These are phyloP conservation scores for Ophiostoma montium DNA, from an alignment of 2,329 filamentous ascomycete genomes.

Conservation along the genomic window DNA sequence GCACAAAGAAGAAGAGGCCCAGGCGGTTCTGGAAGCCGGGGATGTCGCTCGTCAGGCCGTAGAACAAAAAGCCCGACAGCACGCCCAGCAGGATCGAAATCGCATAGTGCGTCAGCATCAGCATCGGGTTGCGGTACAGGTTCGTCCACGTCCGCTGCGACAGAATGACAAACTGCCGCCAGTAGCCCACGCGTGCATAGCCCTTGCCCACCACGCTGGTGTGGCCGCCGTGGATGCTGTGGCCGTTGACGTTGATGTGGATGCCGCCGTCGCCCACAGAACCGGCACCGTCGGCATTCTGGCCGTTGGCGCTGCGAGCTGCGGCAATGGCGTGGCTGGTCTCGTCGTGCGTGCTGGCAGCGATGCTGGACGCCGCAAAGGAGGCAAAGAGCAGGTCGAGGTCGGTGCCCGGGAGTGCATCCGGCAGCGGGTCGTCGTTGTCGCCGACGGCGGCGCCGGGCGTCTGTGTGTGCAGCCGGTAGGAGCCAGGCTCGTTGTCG, in stretches of 20 bases:
- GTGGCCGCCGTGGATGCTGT: slow-evolving; percentile 24
- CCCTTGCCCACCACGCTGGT: slow-evolving; percentile 55
- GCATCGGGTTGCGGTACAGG: slow-evolving; percentile 88
- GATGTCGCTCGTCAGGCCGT: slow-evolving; percentile 89
- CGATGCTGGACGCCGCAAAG: slow-evolving; percentile 68
- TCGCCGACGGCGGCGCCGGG: slow-evolving; percentile 49
- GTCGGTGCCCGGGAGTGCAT: slow-evolving; percentile 53
- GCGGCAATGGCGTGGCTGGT: slow-evolving; percentile 54
- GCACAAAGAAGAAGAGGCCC: slow-evolving; percentile 92
- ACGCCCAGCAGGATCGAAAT: slow-evolving; percentile 91
- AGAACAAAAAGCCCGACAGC: slow-evolving; percentile 89
- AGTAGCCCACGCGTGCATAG: slow-evolving; percentile 67
- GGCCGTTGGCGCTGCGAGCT: slow-evolving; percentile 54
- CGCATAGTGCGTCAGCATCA: slow-evolving; percentile 97
- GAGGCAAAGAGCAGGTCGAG: slow-evolving; percentile 67
- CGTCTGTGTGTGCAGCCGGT: slow-evolving; percentile 35
- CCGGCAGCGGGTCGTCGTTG: slow-evolving; percentile 44
- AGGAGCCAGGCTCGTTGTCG: slow-evolving; percentile 36
- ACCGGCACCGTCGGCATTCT: slow-evolving; percentile 21
- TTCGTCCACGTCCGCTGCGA: slow-evolving; percentile 92
- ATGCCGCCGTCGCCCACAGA: background rate
- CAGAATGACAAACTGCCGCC: slow-evolving; percentile 75
- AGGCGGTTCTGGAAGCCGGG: slow-evolving; percentile 95
- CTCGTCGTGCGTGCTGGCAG: slow-evolving; percentile 58
- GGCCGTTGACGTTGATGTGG: slow-evolving; percentile 21